Evolutionary conservation across 108 stramenopile species (phyloP), one percentile per base, ranked within the genome.

Genomic region (Stephanodiscus minutulus): DNA sequence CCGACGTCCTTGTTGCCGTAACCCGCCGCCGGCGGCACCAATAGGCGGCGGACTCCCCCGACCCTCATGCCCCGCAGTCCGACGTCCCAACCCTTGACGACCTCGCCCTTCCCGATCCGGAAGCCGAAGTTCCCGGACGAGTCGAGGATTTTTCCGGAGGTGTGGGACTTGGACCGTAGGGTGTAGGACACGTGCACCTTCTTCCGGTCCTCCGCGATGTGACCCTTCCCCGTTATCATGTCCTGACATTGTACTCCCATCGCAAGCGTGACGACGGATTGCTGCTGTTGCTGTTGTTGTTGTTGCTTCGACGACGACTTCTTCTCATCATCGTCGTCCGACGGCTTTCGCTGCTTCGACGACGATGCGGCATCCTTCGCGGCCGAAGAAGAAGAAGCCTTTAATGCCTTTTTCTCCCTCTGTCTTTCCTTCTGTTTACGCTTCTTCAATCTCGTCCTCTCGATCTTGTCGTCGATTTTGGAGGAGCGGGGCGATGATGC

Each of bases 81-180:
- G 18, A 92, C 72, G 64, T 96, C 95, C 88, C 90, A 96, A 0
- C 91, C 94, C 35, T 83, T 52, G 20, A 90, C 84, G 5, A 90
- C 89, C 74, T 90, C 89, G 10, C 89, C 86, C 57, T 77, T 83
- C 18, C 86, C 89, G 0, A 87, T 7, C 21, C 79, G 79, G 69
- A 90, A 90, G 1, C 52, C 50, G 59, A 88, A 87, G 24, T 83
- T 86, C 11, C 77, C 71, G 52, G 74, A 75, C 7, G 77, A 61
- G 64, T 89, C 88, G 7, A 89, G 35, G 20, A 87, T 64, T 47
- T 78, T 76, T 1, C 85, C 83, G 13, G 46, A 69, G 0, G 54
- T 73, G 70, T 77, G 64, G 27, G 46, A 46, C 22, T 73, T 79
- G 22, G 74, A 77, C 7, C 74, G 64, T 6, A 86, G 61, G 31